Evolutionary conservation across 805 yeast genomes (phyloP).

Genomic region (Kuraishia floccosa): DNA sequence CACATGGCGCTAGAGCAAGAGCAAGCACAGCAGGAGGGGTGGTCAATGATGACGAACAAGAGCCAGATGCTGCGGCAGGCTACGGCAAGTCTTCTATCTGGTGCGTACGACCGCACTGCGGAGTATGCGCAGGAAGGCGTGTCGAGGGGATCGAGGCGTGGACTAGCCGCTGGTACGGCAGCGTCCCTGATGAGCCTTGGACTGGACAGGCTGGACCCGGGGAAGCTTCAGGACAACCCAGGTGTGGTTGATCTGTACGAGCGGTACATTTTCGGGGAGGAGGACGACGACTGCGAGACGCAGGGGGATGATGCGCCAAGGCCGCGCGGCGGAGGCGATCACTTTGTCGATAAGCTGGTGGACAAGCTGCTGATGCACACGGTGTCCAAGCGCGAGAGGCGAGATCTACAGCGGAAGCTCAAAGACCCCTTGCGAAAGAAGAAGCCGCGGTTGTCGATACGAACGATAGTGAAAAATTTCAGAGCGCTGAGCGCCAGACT

Average conservation of each 20-base stretch:
- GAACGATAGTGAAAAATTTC: slow-evolving; percentile 45
- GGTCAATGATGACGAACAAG: too few species aligned
- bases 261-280: slow-evolving; percentile 8
- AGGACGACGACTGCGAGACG: slow-evolving; percentile 10
- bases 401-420: slow-evolving; percentile 26
- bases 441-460: slow-evolving; percentile 45
- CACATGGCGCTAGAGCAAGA: too few species aligned
- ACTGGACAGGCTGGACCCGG: slow-evolving; percentile 25
- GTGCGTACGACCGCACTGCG: slow-evolving; percentile 11
- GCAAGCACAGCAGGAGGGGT: too few species aligned
- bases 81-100: too few species aligned
- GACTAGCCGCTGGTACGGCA: slow-evolving; percentile 28
- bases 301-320: slow-evolving; percentile 8
- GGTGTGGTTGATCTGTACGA: slow-evolving; percentile 4
- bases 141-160: slow-evolving; percentile 11
- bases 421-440: slow-evolving; percentile 30
- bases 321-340: too few species aligned
- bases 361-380: slow-evolving; percentile 41
- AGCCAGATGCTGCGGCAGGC: too few species aligned
- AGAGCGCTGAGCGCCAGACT: slow-evolving; percentile 42
- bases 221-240: too few species aligned
- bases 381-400: slow-evolving; percentile 36
- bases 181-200: slow-evolving; percentile 33
- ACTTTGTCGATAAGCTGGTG: slow-evolving; percentile 47
- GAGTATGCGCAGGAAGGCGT: slow-evolving; percentile 9